Evolutionary conservation across 73 alveolate genomes (phyloP), one percentile per base, ranked within the genome.

Genomic region (Uronychia setigera): DNA sequence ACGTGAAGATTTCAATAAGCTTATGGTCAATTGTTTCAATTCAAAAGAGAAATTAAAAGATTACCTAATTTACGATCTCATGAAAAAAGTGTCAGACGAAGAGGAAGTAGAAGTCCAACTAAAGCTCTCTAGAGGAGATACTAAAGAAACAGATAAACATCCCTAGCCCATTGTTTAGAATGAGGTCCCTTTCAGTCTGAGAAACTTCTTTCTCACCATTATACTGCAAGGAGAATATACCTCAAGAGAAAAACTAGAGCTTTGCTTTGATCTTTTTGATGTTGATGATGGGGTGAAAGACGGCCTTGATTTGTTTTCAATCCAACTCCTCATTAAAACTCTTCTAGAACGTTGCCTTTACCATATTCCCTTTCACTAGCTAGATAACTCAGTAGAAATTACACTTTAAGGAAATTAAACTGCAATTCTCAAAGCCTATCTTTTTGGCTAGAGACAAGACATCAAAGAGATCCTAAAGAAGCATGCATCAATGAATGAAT

Each of bases 221-320:
- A 79, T 88, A 46, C 81, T 88, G n/a, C 29, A 60, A 80, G 67
- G 91, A 33, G 82, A 58, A 31, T 46, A 81, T 76, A 88, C 91
- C 5, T 85, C 80, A 1, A 82, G 76, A 28, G 91, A 88, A 78
- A 88, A 88, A 35, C 59, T 88, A 11, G 91, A 88, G 25, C 76
- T 88, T 27, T 81, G 77, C 34, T 88, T 79, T 60, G 94, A 88
- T 81, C 29, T 88, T 9, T 88, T 88, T 32, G 94, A 88, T 58
- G 77, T 88, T 88, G 87, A 88, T 28, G 94, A 88, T 32, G 94
- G 94, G 5, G 88, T 60, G 1, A 88, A 84, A 26, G 94, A 88
- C 59, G 94, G 94, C 14, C 58, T 88, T 0, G 91, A 82, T 31
- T 31, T 74, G 80, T 77, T 60, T 29, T 31, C 88, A 0, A 33